These are phyloP conservation scores for Porcisia deanei DNA, from an alignment of 208 protist species.

Conservation along the genomic window DNA sequence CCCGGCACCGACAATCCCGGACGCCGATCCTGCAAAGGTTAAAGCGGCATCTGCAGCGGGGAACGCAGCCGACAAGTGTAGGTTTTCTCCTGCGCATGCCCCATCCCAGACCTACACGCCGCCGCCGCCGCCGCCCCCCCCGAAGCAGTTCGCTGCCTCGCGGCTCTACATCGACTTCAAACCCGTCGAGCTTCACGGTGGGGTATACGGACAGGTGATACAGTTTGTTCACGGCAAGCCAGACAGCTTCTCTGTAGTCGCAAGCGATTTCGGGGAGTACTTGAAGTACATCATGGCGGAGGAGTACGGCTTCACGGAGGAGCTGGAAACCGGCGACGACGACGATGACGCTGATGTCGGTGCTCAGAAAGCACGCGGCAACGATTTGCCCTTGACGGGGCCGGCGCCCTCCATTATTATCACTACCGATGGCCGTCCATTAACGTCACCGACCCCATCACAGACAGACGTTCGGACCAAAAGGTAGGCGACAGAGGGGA, in stretches of 20 bases:
- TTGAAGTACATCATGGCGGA: slow-evolving; percentile 53
- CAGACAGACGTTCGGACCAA: not conserved
- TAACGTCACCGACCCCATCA: not conserved
- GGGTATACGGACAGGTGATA: slow-evolving; percentile 44
- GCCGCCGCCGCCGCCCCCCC: not conserved
- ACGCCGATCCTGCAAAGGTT: slow-evolving; percentile 25
- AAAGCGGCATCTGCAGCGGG: slow-evolving; percentile 7
- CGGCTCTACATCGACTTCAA: slow-evolving; percentile 60
- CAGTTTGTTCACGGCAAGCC: slow-evolving; percentile 43
- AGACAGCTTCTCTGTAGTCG: slow-evolving; percentile 56
- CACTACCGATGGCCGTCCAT: not conserved
- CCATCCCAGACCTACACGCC: not conserved
- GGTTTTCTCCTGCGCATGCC: not conserved
- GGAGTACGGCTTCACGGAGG: slow-evolving; percentile 68
- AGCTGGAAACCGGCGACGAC: slow-evolving; percentile 59
- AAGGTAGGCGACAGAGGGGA: not conserved
- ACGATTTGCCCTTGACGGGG: not conserved
- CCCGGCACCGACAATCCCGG: slow-evolving; percentile 7
- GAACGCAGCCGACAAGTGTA: not conserved
- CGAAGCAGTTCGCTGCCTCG: slow-evolving; percentile 30
- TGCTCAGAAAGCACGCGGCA: not conserved
- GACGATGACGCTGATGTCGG: slow-evolving; percentile 37
- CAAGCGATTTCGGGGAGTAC: slow-evolving; percentile 59
- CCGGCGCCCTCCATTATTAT: not conserved
- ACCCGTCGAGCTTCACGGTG: slow-evolving; percentile 27